phyloP scores from a whole-genome alignment of 2,329 filamentous ascomycete genomes.

The Sclerotinia subarctica region DNA sequence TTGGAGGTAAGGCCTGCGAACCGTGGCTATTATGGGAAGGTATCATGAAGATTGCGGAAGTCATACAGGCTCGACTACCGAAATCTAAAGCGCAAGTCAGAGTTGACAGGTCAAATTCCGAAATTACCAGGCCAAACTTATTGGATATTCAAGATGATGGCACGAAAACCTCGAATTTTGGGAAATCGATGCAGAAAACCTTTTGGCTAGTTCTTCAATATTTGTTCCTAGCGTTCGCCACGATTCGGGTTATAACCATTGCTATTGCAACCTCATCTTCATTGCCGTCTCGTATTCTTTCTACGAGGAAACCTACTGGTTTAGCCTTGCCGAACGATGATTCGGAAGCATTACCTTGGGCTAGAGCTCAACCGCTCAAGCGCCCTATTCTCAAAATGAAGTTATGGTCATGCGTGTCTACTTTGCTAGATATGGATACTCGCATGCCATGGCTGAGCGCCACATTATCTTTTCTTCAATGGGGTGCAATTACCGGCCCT shows the following conservation, averaged over 20 bases:
- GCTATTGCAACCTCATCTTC: slow-evolving; percentile 66
- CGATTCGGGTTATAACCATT: slow-evolving; percentile 62
- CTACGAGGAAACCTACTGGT: slow-evolving; percentile 30
- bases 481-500: slow-evolving; percentile 68
- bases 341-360: slow-evolving; percentile 23
- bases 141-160: slow-evolving; percentile 23
- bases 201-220: slow-evolving; percentile 53
- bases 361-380: slow-evolving; percentile 29
- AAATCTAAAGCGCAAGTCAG: slow-evolving; percentile 36
- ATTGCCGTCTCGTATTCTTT: slow-evolving; percentile 53
- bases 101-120: slow-evolving; percentile 38
- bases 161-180: slow-evolving; percentile 27
- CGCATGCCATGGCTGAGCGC: slow-evolving; percentile 92
- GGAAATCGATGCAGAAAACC: slow-evolving; percentile 37
- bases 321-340: slow-evolving; percentile 30
- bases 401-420: slow-evolving; percentile 70
- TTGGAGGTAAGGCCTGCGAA: slow-evolving; percentile 78
- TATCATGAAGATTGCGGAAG: slow-evolving; percentile 66
- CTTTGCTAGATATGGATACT: slow-evolving; percentile 67
- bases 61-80: slow-evolving; percentile 41
- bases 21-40: slow-evolving; percentile 87
- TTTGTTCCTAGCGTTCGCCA: slow-evolving; percentile 50
- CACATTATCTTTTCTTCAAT: slow-evolving; percentile 70
- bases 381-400: slow-evolving; percentile 65
- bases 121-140: slow-evolving; percentile 27